A percentile compares a stretch with the other conserved stretches of the same genome.
Evolutionary conservation across 495 filamentous ascomycete species (phyloP).

Genomic region (Penicillium bialowiezense): DNA sequence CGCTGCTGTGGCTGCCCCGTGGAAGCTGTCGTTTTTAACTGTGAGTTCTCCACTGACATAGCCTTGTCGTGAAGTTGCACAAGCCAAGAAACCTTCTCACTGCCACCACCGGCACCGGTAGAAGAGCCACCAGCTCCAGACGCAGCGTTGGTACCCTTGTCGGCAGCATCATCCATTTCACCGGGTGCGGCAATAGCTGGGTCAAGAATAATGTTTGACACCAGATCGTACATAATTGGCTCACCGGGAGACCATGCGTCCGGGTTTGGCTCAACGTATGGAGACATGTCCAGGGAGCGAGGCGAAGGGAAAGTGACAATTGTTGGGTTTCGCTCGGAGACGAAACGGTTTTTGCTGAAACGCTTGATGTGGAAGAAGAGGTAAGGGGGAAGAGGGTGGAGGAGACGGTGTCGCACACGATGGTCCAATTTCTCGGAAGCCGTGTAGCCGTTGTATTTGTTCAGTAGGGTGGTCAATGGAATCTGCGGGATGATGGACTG

Average conservation of each 20-base stretch:
- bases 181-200: conserved; percentile 74
- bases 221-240: conserved; percentile 93
- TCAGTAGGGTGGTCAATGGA: conserved; percentile 80
- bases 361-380: conserved; percentile 96
- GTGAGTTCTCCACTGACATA: conserved; percentile 37
- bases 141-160: conserved; percentile 75
- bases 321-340: conserved; percentile 91
- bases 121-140: conserved; percentile 55
- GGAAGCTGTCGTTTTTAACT: conserved; percentile 27
- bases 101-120: conserved; percentile 40
- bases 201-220: conserved; percentile 82
- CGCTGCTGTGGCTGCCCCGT: conserved; percentile 27
- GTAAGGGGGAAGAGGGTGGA: conserved; percentile 90
- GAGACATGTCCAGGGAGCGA: conserved; percentile 77
- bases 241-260: conserved; percentile 62
- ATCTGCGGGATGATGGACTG: conserved; percentile 97
- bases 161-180: conserved; percentile 71
- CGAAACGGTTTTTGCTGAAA: conserved; percentile 94
- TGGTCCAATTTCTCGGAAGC: conserved; percentile 85
- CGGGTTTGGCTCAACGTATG: conserved; percentile 80
- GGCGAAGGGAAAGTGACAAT: conserved; percentile 90
- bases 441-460: conserved; percentile 89
- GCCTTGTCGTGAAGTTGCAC: conserved; percentile 58
- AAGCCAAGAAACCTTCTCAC: conserved; percentile 53
- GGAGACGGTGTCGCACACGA: conserved; percentile 81